A percentile compares a stretch with the other conserved stretches of the same genome.
Evolutionary conservation across 495 filamentous ascomycete genomes (phyloP).

Genomic region (Neohortaea acidophila): DNA sequence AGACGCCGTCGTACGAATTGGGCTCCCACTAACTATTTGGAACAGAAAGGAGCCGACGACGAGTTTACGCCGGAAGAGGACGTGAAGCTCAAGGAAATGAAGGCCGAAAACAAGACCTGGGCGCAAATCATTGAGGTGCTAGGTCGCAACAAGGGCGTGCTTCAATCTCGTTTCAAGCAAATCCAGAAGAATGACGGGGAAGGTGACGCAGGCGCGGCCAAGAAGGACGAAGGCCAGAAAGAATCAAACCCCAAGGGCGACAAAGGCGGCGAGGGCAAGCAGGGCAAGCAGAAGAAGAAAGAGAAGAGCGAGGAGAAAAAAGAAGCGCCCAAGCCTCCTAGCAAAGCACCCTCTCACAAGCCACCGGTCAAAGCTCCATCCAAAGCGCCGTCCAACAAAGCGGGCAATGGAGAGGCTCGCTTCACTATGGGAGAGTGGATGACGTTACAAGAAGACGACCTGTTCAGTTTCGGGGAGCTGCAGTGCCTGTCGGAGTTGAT

Average conservation of each 20-base stretch:
- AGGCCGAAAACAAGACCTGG: constrained; percentile 11
- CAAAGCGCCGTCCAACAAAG: not conserved
- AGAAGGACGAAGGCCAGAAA: constrained; percentile 6
- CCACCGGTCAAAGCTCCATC: not conserved
- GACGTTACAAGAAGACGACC: constrained; percentile 10
- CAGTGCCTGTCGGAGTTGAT: constrained; percentile 19
- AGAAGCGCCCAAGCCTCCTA: constrained; percentile 2
- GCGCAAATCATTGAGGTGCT: constrained; percentile 13
- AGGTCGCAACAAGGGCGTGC: constrained; percentile 2
- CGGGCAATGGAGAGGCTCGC: constrained; percentile 2
- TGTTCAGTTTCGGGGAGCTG: constrained; percentile 20
- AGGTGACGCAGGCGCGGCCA: constrained; percentile 1
- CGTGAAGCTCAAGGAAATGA: constrained; percentile 12
- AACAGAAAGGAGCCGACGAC: not conserved
- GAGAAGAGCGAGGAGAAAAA: constrained; percentile 9
- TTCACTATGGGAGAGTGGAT: constrained; percentile 14
- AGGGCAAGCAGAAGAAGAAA: constrained; percentile 8
- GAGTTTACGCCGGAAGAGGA: constrained; percentile 14
- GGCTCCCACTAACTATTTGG: not conserved
- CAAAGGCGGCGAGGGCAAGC: constrained; percentile 7
- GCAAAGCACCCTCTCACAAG: constrained; percentile 1
- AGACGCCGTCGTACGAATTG: not conserved
- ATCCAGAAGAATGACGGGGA: constrained; percentile 2
- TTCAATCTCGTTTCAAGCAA: constrained; percentile 11
- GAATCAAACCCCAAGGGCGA: too few relatives aligned